phyloP scores from a whole-genome alignment of 768 basidiomycete genomes.

The Daedaleopsis nitida region DNA sequence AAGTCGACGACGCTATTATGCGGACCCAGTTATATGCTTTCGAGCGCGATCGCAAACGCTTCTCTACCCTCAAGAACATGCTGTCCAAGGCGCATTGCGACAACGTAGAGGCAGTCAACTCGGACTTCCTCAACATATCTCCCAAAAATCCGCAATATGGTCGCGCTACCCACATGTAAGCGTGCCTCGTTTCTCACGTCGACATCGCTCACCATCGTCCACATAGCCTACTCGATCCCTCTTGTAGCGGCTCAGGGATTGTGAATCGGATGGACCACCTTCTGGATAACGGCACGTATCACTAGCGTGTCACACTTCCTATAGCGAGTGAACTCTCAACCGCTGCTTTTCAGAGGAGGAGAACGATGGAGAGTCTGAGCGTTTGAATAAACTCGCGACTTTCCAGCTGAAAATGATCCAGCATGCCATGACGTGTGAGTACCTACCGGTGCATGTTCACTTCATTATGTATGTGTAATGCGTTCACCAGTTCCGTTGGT shows the following conservation, averaged over 20 bases:
- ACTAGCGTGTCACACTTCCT: neutral
- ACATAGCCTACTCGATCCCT: conserved; percentile 86
- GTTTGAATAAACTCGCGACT: conserved; percentile 78
- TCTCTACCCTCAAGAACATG: conserved; percentile 84
- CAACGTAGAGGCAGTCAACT: conserved; percentile 75
- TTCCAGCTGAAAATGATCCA: conserved; percentile 92
- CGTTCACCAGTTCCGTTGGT: conserved; percentile 66
- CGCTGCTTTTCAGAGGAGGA: conserved; percentile 47
- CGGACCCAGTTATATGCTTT: conserved; percentile 74
- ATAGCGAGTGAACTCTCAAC: no score
- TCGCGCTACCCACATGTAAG: conserved; percentile 86
- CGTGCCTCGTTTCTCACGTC: neutral
- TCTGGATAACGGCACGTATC: conserved; percentile 62
- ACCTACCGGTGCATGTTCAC: conserved; percentile 1
- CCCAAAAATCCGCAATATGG: conserved; percentile 64
- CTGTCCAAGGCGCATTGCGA: conserved; percentile 77
- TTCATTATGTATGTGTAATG: neutral
- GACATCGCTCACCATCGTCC: neutral
- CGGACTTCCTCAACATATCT: conserved; percentile 83
- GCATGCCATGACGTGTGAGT: conserved; percentile 93
- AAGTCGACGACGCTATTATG: neutral
- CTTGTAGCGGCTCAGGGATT: conserved; percentile 94
- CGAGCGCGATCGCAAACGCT: conserved; percentile 83
- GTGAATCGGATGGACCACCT: conserved; percentile 88
- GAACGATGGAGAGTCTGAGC: conserved; percentile 60